Evolutionary conservation across 2,329 filamentous ascomycete species (phyloP).

Genomic region (Peltaster fructicola): DNA sequence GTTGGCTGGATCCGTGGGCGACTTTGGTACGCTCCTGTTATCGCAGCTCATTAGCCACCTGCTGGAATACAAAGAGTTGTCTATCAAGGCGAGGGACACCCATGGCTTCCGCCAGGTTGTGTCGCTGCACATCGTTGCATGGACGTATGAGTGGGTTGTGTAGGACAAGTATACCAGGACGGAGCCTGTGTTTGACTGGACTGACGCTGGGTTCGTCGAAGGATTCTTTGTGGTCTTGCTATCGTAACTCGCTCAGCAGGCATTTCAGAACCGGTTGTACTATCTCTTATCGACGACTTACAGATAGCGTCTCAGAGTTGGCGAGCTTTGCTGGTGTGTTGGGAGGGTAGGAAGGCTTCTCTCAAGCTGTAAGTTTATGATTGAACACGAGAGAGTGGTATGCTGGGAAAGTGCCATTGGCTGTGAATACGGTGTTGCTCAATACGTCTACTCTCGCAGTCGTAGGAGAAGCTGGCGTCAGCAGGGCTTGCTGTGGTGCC

Average conservation of each 20-base stretch:
- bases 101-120: constrained; percentile 25
- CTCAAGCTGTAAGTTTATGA: constrained; percentile 27
- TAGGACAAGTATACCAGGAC: constrained; percentile 30
- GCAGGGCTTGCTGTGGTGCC: constrained; percentile 13
- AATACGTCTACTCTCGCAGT: constrained; percentile 6
- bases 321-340: constrained; percentile 25
- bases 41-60: constrained; percentile 28
- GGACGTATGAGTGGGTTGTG: constrained; percentile 31
- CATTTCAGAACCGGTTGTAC: constrained; percentile 39
- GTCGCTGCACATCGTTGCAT: constrained; percentile 25
- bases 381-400: constrained; percentile 27
- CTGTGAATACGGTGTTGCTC: constrained; percentile 21
- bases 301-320: constrained; percentile 38
- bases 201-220: constrained; percentile 25
- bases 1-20: constrained; percentile 29
- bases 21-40: constrained; percentile 26
- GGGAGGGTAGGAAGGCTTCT: constrained; percentile 28
- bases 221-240: constrained; percentile 32
- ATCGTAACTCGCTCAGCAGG: constrained; percentile 34
- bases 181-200: constrained; percentile 28
- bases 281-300: constrained; percentile 38
- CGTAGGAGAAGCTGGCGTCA: constrained; percentile 2
- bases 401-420: constrained; percentile 25
- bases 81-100: constrained; percentile 26
- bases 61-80: constrained; percentile 26